Percentiles rank a stretch among this genome's conserved stretches.
These are phyloP conservation scores for Globisporangium nodosum DNA, from an alignment of 352 stramenopile genomes.

Conservation along the genomic window DNA sequence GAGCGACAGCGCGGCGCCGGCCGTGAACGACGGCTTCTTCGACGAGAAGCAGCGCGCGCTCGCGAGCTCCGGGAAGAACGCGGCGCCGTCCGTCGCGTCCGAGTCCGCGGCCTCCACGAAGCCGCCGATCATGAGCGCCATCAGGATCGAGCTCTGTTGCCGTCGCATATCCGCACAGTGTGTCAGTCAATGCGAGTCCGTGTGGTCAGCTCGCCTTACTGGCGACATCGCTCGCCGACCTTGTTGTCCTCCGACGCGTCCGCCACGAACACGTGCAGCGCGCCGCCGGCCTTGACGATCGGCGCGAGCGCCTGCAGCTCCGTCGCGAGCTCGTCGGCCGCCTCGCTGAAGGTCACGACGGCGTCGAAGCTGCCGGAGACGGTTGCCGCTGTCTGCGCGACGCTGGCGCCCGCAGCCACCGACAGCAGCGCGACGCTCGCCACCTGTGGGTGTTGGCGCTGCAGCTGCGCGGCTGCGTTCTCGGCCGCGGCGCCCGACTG, in stretches of 20 bases:
- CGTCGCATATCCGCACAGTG: neutral
- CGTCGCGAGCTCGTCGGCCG: conserved; percentile 29
- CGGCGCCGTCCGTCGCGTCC: conserved; percentile 18
- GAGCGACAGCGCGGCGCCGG: conserved; percentile 43
- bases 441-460: conserved; percentile 32
- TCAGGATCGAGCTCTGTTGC: conserved; percentile 47
- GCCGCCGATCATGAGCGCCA: conserved; percentile 76
- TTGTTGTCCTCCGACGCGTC: conserved; percentile 60
- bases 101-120: conserved; percentile 55
- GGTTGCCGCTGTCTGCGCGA: conserved; percentile 34
- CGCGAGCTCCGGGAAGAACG: conserved; percentile 39
- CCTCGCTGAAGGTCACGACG: conserved; percentile 56
- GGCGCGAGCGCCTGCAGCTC: conserved; percentile 42
- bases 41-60: conserved; percentile 39
- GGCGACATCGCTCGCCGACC: conserved; percentile 5
- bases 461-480: conserved; percentile 29
- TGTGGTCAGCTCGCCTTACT: neutral
- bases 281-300: conserved; percentile 45
- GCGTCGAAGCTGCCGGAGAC: conserved; percentile 28
- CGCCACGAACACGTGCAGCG: conserved; percentile 47
- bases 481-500: conserved; percentile 20
- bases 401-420: conserved; percentile 30
- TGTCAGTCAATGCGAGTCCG: neutral
- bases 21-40: conserved; percentile 62
- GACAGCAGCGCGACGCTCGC: conserved; percentile 38